Evolutionary conservation across 495 filamentous ascomycete genomes (phyloP).

Genomic region (Parachaetomium inaequale): DNA sequence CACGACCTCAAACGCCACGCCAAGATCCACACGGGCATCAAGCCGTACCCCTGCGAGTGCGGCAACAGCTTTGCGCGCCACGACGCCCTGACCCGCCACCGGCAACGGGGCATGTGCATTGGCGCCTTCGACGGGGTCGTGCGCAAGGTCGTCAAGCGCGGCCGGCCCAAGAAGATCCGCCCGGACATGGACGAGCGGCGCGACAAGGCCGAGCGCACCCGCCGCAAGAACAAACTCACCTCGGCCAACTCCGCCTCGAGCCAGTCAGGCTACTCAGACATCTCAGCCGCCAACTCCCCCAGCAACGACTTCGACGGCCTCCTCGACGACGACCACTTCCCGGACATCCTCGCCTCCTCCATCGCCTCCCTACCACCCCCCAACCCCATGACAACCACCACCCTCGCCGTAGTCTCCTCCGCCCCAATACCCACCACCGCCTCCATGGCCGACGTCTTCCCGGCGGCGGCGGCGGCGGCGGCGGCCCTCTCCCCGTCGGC

Average conservation of each 20-base stretch:
- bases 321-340: conserved; percentile 44
- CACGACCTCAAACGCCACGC: conserved; percentile 96
- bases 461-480: too few relatives aligned
- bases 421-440: conserved; percentile 40
- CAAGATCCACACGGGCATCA: conserved; percentile 91
- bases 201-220: conserved; percentile 57
- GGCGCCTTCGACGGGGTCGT: conserved; percentile 84
- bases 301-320: conserved; percentile 35
- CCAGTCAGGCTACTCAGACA: conserved; percentile 49
- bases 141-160: conserved; percentile 54
- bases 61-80: conserved; percentile 88
- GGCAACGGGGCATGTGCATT: conserved; percentile 90
- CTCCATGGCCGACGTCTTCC: conserved; percentile 34
- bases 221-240: conserved; percentile 50
- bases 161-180: conserved; percentile 46
- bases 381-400: conserved; percentile 20
- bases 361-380: conserved; percentile 40
- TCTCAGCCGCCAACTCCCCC: conserved; percentile 46
- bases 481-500: conserved; percentile 38
- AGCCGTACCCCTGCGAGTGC: conserved; percentile 87
- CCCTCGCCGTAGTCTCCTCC: conserved; percentile 34
- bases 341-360: conserved; percentile 40
- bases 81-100: conserved; percentile 89
- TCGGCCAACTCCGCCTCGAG: conserved; percentile 39
- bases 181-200: conserved; percentile 59